Conservation (phyloP, 768 basidiomycete species). For the Psilocybe sp. region DNA sequence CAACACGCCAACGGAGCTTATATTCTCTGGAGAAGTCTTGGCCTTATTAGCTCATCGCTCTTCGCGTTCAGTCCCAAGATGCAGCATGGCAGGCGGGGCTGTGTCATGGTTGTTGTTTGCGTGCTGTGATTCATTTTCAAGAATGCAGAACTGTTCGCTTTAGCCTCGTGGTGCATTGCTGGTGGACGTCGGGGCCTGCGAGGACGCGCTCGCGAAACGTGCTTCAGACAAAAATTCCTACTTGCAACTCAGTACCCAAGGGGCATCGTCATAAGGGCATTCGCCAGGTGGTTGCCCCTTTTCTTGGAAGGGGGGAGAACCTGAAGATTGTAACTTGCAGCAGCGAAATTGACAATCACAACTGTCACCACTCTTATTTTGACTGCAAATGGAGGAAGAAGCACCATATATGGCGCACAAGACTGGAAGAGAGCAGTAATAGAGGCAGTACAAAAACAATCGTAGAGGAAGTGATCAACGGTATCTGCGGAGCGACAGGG, state of each 20-base stretch:
- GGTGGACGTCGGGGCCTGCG: slow-evolving; percentile 1
- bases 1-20: too few species aligned
- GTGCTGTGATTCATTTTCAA: too few species aligned
- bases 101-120: too few species aligned
- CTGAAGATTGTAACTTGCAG: too few species aligned
- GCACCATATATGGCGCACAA: slow-evolving; percentile 15
- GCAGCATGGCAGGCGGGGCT: not conserved
- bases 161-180: not conserved
- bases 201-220: not conserved
- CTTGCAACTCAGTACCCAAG: too few species aligned
- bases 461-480: slow-evolving; percentile 49
- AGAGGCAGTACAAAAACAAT: slow-evolving; percentile 20
- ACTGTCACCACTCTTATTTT: slow-evolving; percentile 5
- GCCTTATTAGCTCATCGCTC: not conserved
- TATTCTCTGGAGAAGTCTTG: too few species aligned
- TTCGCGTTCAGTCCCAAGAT: not conserved
- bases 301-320: too few species aligned
- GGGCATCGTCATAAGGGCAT: too few species aligned
- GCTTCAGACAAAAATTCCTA: too few species aligned
- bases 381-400: not conserved
- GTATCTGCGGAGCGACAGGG: slow-evolving; percentile 87
- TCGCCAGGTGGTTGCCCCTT: too few species aligned
- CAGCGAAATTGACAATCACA: not conserved
- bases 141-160: too few species aligned
- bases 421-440: slow-evolving; percentile 20